Conservation (phyloP, 805 yeast species). For the Schwanniomyces occidentalis region DNA sequence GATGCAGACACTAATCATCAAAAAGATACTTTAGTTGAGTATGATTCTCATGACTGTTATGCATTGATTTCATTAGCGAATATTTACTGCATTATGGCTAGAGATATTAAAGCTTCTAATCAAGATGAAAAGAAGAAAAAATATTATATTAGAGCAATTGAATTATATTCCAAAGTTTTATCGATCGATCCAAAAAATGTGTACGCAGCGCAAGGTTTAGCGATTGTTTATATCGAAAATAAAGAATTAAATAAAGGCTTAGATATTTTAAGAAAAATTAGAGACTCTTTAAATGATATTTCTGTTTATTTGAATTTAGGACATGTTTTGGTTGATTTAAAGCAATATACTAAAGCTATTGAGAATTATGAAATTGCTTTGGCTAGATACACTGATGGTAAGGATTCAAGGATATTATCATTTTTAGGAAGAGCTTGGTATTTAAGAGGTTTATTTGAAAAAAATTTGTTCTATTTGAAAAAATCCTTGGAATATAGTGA, state of each 20-base stretch:
- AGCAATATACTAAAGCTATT: constrained; percentile 81
- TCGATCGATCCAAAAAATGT: constrained; percentile 82
- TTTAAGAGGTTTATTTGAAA: constrained; percentile 69
- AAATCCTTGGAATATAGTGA: constrained; percentile 64
- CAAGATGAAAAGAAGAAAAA: constrained; percentile 61
- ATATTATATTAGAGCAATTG: constrained; percentile 87
- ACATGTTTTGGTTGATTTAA: constrained; percentile 79
- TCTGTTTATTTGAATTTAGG: constrained; percentile 85
- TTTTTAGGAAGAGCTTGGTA: constrained; percentile 89
- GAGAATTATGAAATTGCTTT: constrained; percentile 86
- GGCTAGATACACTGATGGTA: constrained; percentile 58
- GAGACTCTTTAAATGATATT: constrained; percentile 86
- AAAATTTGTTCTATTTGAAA: constrained; percentile 56
- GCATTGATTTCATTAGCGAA: constrained; percentile 90
- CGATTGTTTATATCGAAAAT: constrained; percentile 87
- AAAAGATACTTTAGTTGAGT: constrained; percentile 78
- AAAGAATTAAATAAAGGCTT: constrained; percentile 73
- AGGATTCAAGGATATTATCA: constrained; percentile 66
- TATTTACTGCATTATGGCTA: constrained; percentile 77
- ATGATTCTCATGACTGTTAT: constrained; percentile 85
- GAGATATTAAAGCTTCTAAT: constrained; percentile 57
- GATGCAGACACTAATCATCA: constrained; percentile 76
- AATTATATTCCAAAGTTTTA: constrained; percentile 84
- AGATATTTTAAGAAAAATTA: constrained; percentile 81
- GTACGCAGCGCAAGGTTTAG: constrained; percentile 97